These are phyloP conservation scores for Capronia americana DNA, from an alignment of 2,329 filamentous ascomycete species.

Conservation along the genomic window DNA sequence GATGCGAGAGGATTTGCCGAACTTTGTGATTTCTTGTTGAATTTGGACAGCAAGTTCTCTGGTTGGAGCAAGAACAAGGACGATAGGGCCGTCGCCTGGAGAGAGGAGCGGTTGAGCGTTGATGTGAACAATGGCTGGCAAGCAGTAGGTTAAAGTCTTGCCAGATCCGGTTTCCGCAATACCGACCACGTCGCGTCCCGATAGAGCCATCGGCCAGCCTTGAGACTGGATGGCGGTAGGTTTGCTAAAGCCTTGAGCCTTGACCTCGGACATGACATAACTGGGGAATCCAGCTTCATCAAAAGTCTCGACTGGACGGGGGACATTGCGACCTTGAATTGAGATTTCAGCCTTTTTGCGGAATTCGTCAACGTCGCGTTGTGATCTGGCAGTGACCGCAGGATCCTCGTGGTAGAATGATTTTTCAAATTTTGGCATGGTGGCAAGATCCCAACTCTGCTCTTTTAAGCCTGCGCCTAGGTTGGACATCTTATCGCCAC, in stretches of 20 bases:
- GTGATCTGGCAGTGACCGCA: conserved; percentile 74
- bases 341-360: conserved; percentile 84
- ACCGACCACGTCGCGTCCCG: conserved; percentile 96
- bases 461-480: conserved; percentile 87
- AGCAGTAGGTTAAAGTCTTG: conserved; percentile 98
- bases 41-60: conserved; percentile 99
- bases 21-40: conserved; percentile 97
- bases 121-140: conserved; percentile 98
- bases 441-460: conserved; percentile 81
- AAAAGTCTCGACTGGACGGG: conserved; percentile 94
- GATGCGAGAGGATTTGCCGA: conserved; percentile 96
- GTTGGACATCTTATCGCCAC: conserved; percentile 92
- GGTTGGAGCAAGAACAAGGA: conserved; percentile 92
- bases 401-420: conserved; percentile 98
- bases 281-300: conserved; percentile 96
- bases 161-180: conserved; percentile 99
- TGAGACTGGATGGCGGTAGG: conserved; percentile 98
- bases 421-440: conserved; percentile 96
- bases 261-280: conserved; percentile 98
- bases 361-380: conserved; percentile 85
- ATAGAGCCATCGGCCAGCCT: conserved; percentile 98
- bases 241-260: conserved; percentile 92
- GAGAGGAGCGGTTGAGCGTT: conserved; percentile 97
- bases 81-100: conserved; percentile 94
- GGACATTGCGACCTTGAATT: conserved; percentile 78